Evolutionary conservation across 768 basidiomycete genomes (phyloP), one percentile per base, ranked within the genome.

Genomic region (Boletales sp.): DNA sequence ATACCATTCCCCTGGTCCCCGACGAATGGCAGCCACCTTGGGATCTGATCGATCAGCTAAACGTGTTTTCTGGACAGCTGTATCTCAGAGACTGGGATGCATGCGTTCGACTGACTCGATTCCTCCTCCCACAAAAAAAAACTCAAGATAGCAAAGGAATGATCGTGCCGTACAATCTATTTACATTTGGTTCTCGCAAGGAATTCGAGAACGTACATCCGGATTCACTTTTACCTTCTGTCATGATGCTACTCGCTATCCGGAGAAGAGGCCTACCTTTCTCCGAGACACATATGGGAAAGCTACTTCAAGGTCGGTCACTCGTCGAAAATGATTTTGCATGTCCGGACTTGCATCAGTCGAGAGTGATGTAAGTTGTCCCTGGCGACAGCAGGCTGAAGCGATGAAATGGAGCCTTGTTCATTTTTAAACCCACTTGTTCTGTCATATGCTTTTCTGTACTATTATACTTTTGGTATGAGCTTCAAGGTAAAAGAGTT

Each of bases 191-290:
- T 11, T 39, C 38, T 39, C 38, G 38, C 38, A 17, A 39, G 38
- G 38, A 39, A 11, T 19, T 39, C n/a, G 38, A 39, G 18, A 39
- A 39, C 17, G 38, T 18, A 19, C 7, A 39, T 18, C 38, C 38
- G 8, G 38, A 39, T 39, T 39, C 38, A 8, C 38, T 39, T 11
- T 34, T 76, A 2, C 46, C 57, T 15, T 60, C 66, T 36, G 38
- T 65, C 28, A 49, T 50, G 47, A 51, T 36, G 11, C 28, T 61
- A 12, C 36, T 64, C 19, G 45, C 43, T 15, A 49, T 68, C 32
- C 64, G 73, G 33, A 64, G 72, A 52, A 75, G 72, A 49, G 72
- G 72, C 11, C 59, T 70, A 56, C 53, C 60, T 12, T 75, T 63
- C 51, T 38, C 49, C 14, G 43, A 51, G 37, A 74, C 72, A 5